Conservation (phyloP, 2,329 filamentous ascomycete species). For the Phaeosphaeria sp. region DNA sequence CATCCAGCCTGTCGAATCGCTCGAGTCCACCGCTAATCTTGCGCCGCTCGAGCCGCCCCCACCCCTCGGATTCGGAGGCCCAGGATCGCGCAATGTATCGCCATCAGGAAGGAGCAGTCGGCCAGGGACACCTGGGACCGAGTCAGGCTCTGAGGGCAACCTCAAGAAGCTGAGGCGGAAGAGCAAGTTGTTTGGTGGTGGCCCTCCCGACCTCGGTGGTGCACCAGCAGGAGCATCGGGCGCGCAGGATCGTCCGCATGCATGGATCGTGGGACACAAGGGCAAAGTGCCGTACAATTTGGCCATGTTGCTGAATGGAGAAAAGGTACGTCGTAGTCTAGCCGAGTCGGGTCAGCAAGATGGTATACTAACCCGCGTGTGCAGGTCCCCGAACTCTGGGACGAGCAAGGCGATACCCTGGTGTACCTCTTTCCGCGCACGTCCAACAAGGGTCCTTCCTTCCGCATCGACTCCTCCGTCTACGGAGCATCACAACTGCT, state of each 20-base stretch:
- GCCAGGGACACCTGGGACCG: constrained; percentile 27
- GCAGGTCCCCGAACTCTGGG: constrained; percentile 67
- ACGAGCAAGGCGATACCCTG: constrained; percentile 66
- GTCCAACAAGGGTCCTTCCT: constrained; percentile 64
- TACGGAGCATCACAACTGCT: constrained; percentile 65
- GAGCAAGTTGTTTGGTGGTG: constrained; percentile 43
- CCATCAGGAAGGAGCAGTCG: constrained; percentile 32
- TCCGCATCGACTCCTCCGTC: constrained; percentile 66
- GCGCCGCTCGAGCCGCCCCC: constrained; percentile 39
- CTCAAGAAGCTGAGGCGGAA: constrained; percentile 45
- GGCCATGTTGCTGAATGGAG: constrained; percentile 56
- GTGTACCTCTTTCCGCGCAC: constrained; percentile 68
- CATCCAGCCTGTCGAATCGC: constrained; percentile 35
- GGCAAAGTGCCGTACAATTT: constrained; percentile 65
- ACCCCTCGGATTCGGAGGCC: constrained; percentile 29
- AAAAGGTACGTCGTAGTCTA: constrained; percentile 52
- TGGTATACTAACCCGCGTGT: constrained; percentile 6
- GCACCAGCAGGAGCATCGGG: constrained; percentile 10
- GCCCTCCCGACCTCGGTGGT: no score
- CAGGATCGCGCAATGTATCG: constrained; percentile 34
- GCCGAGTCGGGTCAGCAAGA: not conserved
- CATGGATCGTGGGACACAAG: constrained; percentile 66
- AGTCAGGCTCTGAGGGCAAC: constrained; percentile 22
- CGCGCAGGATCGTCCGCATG: constrained; percentile 42
- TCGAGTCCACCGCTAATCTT: constrained; percentile 15